phyloP scores from a whole-genome alignment of 345 rosid genomes.

The Crucihimalaya himalaica region DNA sequence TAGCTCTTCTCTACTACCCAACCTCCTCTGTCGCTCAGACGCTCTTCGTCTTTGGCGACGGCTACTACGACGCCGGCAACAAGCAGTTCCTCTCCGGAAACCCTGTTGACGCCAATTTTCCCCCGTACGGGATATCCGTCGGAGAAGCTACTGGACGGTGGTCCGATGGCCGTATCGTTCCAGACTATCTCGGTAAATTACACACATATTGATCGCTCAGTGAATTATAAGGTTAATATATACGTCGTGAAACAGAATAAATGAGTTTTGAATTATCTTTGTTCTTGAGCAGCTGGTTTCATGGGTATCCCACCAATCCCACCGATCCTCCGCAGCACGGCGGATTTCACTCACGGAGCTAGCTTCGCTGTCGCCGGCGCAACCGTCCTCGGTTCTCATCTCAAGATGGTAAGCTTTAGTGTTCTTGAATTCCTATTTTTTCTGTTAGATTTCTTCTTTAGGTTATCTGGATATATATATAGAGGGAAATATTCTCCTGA shows the following conservation, averaged over 20 bases:
- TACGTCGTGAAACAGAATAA: not conserved
- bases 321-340: constrained; percentile 4
- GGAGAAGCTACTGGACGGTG: constrained; percentile 29
- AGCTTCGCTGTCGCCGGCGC: constrained; percentile 29
- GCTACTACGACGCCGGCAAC: constrained; percentile 31
- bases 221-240: not conserved
- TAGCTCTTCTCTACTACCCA: constrained; percentile 5
- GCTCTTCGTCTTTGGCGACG: constrained; percentile 29
- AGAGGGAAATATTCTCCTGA: not conserved
- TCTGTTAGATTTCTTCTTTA: not conserved
- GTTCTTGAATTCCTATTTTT: not conserved
- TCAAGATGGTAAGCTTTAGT: constrained; percentile 5
- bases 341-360: constrained; percentile 25
- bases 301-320: constrained; percentile 11
- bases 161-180: constrained; percentile 34
- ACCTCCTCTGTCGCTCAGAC: constrained; percentile 8
- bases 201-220: not conserved
- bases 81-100: not conserved
- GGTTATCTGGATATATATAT: not conserved
- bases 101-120: not conserved
- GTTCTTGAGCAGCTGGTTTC: constrained; percentile 9
- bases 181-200: constrained; percentile 27
- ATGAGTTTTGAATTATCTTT: not conserved
- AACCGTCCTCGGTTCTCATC: constrained; percentile 16
- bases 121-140: constrained; percentile 21